These are phyloP conservation scores for Hypholoma fasciculare DNA, from an alignment of 768 basidiomycete genomes.

Conservation along the genomic window DNA sequence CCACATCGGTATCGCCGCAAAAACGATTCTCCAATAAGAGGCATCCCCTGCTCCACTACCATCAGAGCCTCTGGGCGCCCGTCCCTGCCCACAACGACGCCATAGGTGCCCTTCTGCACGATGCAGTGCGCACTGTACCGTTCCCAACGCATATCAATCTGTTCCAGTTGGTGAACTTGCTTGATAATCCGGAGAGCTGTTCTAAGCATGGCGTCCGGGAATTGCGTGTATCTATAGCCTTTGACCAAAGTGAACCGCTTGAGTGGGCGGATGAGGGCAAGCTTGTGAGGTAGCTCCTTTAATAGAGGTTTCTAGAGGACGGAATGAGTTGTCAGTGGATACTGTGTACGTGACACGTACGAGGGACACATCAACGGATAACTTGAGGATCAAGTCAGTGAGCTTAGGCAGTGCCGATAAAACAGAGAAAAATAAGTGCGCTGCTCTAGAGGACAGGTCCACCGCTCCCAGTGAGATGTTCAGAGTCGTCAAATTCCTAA, in stretches of 20 bases:
- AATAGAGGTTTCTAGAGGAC: slow-evolving; percentile 35
- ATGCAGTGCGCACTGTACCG: slow-evolving; percentile 47
- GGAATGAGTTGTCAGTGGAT: background rate
- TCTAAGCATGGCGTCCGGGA: slow-evolving; percentile 39
- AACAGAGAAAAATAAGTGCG: slow-evolving; percentile 34
- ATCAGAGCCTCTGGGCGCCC: slow-evolving; percentile 24
- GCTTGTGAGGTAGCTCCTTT: slow-evolving; percentile 36
- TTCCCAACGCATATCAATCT: slow-evolving; percentile 49
- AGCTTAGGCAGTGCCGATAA: slow-evolving; percentile 35
- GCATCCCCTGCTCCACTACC: slow-evolving; percentile 42
- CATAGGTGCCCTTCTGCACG: slow-evolving; percentile 47
- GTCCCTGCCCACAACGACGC: slow-evolving; percentile 26
- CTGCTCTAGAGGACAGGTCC: slow-evolving; percentile 30
- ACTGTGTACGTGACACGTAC: slow-evolving; percentile 22
- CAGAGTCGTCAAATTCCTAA: slow-evolving; percentile 39
- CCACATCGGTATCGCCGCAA: slow-evolving; percentile 27
- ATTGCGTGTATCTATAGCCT: slow-evolving; percentile 43
- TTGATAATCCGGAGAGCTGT: slow-evolving; percentile 37
- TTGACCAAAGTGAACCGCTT: slow-evolving; percentile 48
- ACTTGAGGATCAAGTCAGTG: slow-evolving; percentile 52
- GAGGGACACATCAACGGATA: slow-evolving; percentile 42
- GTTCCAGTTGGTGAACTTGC: slow-evolving; percentile 32
- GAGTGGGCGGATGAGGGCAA: slow-evolving; percentile 39
- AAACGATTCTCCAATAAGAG: slow-evolving; percentile 39
- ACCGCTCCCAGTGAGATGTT: slow-evolving; percentile 45